Percentiles rank a stretch among this genome's conserved stretches.
Evolutionary conservation across 768 basidiomycete genomes (phyloP).

Genomic region (Lentinus tigrinus): DNA sequence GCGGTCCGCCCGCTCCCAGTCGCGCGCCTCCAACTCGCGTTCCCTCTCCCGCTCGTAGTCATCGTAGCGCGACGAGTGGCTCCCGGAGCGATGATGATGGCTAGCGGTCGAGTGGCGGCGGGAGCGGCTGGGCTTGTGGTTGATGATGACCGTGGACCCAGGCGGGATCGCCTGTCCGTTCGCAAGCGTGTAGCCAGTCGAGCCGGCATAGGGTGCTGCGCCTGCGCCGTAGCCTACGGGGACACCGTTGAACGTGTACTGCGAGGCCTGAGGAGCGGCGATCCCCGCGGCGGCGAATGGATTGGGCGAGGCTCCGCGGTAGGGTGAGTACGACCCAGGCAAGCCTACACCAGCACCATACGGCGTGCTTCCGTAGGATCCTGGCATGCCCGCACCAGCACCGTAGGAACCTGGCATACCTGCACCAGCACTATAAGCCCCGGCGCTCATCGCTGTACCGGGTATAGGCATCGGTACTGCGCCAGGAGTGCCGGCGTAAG

Average conservation of each 20-base stretch:
- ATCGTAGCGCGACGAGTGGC: constrained; percentile 2
- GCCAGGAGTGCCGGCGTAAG: not conserved
- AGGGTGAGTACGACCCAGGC: not conserved
- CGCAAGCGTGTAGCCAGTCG: constrained; percentile 4
- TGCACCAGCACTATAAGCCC: not conserved
- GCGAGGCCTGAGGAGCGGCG: not conserved
- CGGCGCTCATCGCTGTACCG: not conserved
- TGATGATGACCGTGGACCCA: constrained; percentile 26
- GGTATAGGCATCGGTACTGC: constrained; percentile 11
- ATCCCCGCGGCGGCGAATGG: not conserved
- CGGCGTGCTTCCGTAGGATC: not conserved
- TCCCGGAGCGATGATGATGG: constrained; percentile 13
- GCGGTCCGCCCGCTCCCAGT: constrained; percentile 2
- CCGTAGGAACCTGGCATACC: constrained; percentile 4
- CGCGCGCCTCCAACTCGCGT: not conserved
- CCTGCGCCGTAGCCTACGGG: not conserved
- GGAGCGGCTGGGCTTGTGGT: constrained; percentile 7
- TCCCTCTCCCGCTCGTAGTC: constrained; percentile 3
- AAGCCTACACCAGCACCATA: too few relatives aligned
- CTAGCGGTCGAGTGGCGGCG: constrained; percentile 13
- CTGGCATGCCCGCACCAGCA: not conserved
- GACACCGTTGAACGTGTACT: constrained; percentile 2
- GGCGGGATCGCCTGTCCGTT: constrained; percentile 10
- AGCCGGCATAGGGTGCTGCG: not conserved
- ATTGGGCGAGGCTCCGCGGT: constrained; percentile 15